Percentiles rank a stretch among this genome's conserved stretches.
Conservation (phyloP, 345 rosid species). For the Salix brachista region DNA sequence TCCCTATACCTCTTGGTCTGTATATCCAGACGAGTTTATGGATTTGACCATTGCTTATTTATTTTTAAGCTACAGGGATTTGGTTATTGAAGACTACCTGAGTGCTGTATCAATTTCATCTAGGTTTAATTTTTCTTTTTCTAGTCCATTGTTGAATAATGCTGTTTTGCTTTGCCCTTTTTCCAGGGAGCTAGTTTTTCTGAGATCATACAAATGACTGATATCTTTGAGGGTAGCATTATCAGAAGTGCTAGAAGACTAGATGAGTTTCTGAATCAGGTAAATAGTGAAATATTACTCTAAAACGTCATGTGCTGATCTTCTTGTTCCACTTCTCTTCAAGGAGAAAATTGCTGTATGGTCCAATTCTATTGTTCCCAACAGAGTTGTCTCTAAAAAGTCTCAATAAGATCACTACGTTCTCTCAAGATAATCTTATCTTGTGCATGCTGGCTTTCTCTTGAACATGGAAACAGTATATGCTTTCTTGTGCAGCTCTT, state of each 20-base stretch:
- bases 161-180: conserved; percentile 12
- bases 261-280: conserved; percentile 97
- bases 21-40: not conserved
- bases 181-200: conserved; percentile 84
- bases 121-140: not conserved
- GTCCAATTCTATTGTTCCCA: not conserved
- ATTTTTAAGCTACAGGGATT: not conserved
- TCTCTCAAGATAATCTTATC: not conserved
- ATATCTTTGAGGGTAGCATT: conserved; percentile 96
- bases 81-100: not conserved
- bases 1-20: not conserved
- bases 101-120: not conserved
- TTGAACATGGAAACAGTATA: not conserved
- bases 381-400: not conserved
- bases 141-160: not conserved
- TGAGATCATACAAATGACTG: conserved; percentile 92
- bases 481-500: not conserved
- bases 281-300: conserved; percentile 15
- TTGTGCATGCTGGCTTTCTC: not conserved
- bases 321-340: not conserved
- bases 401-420: not conserved
- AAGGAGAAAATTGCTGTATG: not conserved
- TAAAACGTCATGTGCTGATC: not conserved
- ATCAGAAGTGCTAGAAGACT: conserved; percentile 91
- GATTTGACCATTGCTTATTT: not conserved